Conservation (phyloP, 2,329 filamentous ascomycete species). For the Paracamarosporium sp. region DNA sequence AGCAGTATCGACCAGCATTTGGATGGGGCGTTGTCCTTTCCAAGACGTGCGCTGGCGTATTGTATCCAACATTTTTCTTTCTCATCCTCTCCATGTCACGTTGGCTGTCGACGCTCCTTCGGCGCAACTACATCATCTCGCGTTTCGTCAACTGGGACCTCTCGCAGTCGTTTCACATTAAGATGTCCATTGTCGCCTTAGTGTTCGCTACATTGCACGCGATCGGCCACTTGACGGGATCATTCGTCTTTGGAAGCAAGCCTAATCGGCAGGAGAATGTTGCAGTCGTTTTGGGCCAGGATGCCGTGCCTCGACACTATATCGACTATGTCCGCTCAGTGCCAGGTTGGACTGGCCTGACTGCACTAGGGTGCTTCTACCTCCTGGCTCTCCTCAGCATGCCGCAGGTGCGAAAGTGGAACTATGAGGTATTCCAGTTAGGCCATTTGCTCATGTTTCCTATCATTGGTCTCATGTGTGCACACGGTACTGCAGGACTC, state of each 20-base stretch:
- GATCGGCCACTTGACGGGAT: slow-evolving; percentile 61
- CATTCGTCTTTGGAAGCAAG: slow-evolving; percentile 59
- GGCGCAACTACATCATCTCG: slow-evolving; percentile 59
- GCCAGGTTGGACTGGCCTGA: slow-evolving; percentile 60
- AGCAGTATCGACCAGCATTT: slow-evolving; percentile 56
- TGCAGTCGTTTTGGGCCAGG: slow-evolving; percentile 52
- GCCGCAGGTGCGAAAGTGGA: slow-evolving; percentile 58
- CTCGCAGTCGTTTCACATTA: slow-evolving; percentile 63
- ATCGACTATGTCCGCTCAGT: slow-evolving; percentile 55
- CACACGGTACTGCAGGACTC: slow-evolving; percentile 59
- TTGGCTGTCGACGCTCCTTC: slow-evolving; percentile 61
- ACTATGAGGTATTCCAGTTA: slow-evolving; percentile 65
- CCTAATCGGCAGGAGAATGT: slow-evolving; percentile 54
- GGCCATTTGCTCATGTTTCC: slow-evolving; percentile 66
- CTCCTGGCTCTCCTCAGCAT: slow-evolving; percentile 57
- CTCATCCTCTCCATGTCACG: slow-evolving; percentile 65
- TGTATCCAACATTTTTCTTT: slow-evolving; percentile 67
- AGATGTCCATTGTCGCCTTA: slow-evolving; percentile 60
- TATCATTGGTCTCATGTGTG: slow-evolving; percentile 62
- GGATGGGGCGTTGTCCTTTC: slow-evolving; percentile 65
- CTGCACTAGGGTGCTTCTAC: slow-evolving; percentile 59
- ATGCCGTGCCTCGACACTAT: slow-evolving; percentile 55
- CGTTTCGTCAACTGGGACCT: slow-evolving; percentile 65
- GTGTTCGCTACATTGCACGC: slow-evolving; percentile 61
- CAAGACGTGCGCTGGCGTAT: slow-evolving; percentile 61